Evolutionary conservation across 306 rosid species (phyloP).

Genomic region (Casuarina equisetifolia): DNA sequence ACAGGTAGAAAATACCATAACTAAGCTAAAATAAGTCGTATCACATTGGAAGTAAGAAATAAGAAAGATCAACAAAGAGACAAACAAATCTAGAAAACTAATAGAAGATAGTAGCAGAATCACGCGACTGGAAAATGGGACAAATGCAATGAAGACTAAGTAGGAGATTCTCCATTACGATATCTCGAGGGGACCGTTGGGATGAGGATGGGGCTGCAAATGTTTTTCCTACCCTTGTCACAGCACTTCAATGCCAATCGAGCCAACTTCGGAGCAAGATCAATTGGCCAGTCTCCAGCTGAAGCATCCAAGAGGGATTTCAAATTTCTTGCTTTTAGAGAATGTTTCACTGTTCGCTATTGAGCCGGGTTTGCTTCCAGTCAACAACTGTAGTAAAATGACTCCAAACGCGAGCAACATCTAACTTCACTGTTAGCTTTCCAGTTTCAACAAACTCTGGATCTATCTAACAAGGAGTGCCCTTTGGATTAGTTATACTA

Average conservation of each 20-base stretch:
- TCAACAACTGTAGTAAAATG: conserved; percentile 41
- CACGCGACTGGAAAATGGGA: too few species aligned
- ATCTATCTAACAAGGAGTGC: conserved; percentile 45
- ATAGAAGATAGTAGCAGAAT: too few species aligned
- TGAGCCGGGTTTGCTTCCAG: conserved; percentile 44
- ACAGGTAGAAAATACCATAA: too few species aligned
- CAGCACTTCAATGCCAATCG: conserved; percentile 52
- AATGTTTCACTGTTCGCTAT: conserved; percentile 41
- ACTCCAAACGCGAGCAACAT: conserved; percentile 55
- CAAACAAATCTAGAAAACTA: too few species aligned
- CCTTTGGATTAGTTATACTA: conserved; percentile 44
- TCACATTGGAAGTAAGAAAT: too few species aligned
- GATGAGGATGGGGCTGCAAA: conserved; percentile 38
- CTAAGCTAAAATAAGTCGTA: too few species aligned
- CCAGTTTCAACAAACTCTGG: conserved; percentile 50
- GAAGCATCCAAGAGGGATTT: conserved; percentile 44
- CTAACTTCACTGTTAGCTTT: conserved; percentile 50
- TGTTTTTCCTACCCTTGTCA: conserved; percentile 35
- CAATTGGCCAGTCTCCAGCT: conserved; percentile 64
- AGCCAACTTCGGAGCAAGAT: conserved; percentile 50
- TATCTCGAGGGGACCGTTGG: conserved; percentile 37
- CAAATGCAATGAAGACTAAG: too few species aligned
- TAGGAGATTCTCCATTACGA: too few species aligned
- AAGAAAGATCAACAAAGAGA: too few species aligned
- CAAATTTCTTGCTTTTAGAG: conserved; percentile 40